Percentiles rank a stretch among this genome's conserved stretches.
phyloP scores from a whole-genome alignment of 78 protist species.

The Speleostelium caveatum region DNA sequence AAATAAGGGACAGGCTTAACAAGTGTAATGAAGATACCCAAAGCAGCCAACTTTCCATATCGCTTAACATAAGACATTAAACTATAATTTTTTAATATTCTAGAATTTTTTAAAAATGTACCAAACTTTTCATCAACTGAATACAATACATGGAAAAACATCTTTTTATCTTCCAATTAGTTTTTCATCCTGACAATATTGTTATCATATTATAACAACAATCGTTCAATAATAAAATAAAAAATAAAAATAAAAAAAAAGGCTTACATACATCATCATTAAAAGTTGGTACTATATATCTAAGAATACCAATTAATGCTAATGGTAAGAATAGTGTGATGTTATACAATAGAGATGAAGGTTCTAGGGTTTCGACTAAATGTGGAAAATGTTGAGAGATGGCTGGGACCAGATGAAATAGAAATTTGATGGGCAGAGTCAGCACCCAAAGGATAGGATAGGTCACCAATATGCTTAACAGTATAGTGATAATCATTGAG shows the following conservation, averaged over 20 bases:
- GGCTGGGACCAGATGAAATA: neutral
- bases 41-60: neutral
- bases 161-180: neutral
- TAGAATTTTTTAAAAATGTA: constrained; percentile 5
- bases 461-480: constrained; percentile 31
- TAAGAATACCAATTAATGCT: constrained; percentile 40
- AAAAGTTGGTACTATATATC: constrained; percentile 58
- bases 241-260: too few relatives aligned
- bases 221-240: too few relatives aligned
- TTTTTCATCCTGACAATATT: neutral
- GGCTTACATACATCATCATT: constrained; percentile 77
- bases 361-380: neutral
- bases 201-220: neutral
- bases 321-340: constrained; percentile 51
- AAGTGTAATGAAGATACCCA: constrained; percentile 19
- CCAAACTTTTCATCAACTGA: constrained; percentile 14
- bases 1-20: constrained; percentile 23
- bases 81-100: constrained; percentile 51
- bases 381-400: neutral
- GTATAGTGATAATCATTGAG: neutral
- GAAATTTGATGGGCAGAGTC: constrained; percentile 21
- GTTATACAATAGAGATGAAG: neutral
- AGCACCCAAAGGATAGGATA: neutral
- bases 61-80: constrained; percentile 19
- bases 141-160: constrained; percentile 45